Base-by-base conservation (phyloP, 2,329 filamentous ascomycete species). In the Penicillium hesseltinei region DNA sequence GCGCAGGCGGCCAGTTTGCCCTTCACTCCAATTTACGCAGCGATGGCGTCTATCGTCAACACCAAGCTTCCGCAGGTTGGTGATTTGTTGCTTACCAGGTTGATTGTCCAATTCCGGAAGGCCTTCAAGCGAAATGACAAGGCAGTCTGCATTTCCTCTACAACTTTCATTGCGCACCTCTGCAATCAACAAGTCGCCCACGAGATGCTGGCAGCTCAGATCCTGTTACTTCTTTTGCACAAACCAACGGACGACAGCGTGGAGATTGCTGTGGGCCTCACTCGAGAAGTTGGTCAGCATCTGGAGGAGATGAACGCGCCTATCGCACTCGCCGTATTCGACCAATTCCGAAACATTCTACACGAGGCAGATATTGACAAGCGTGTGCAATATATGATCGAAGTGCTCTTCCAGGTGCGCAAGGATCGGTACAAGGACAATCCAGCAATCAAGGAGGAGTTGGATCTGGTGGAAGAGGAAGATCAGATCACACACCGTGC, bases 381-480 rank as follows among this genome's bases (percentile, higher is more conserved):
- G 81, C 85, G 94, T 63, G 92, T 93, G n/a, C 94, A 99, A 77
- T 99, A 97, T 77, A 96, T 96, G 90, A 93, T 99, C 56, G 94
- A 99, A 74, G 94, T 97, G 6, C 78, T 99, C 43, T 99, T 99
- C 73, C 92, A 99, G 77, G 89, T 97, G 55, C 86, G 94, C 62
- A 96, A 97, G 76, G 93, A 97, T 77, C 89, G 89, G 68, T 99
- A 96, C 81, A 96, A 96, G 79, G 92, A 97, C 69, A 92, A 97
- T 68, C 91, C 88, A 19, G 88, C 92, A 0, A 81, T 97, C 67
- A 92, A 88, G 73, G 92, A 97, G 71, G 94, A 99, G 73, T 80
- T 99, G 56, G 94, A 99, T 75, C 76, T 99, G 45, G 91, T 99
- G 9, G 93, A 97, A 76, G 94, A 99, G 75, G 93, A 97, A 74